phyloP scores from a whole-genome alignment of 495 filamentous ascomycete genomes.

The Trypethelium eluteriae region DNA sequence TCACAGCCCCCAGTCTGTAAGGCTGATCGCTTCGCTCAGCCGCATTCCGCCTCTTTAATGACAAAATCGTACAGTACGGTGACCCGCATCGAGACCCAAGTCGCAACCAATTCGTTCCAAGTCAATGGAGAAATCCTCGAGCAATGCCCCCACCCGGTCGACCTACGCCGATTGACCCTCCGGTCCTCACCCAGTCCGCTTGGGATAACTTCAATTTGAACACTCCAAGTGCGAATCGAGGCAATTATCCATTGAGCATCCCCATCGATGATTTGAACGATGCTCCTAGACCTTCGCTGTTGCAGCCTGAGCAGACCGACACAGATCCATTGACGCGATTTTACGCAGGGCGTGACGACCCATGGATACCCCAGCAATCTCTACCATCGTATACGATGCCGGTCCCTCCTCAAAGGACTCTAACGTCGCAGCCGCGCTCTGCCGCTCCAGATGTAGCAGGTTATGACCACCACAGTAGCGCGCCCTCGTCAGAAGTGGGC shows the following conservation, averaged over 20 bases:
- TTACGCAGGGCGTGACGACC: slow-evolving; percentile 9
- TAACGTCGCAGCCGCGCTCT: not conserved
- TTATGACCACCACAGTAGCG: slow-evolving; percentile 5
- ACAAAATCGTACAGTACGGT: slow-evolving; percentile 1
- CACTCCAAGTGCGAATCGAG: not conserved
- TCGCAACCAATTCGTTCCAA: not conserved
- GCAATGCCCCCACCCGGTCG: slow-evolving; percentile 8
- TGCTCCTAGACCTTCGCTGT: not conserved
- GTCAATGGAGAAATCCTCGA: not conserved
- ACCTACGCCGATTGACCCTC: slow-evolving; percentile 7
- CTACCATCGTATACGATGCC: not conserved
- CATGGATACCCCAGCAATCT: slow-evolving; percentile 7
- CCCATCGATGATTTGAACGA: slow-evolving; percentile 1
- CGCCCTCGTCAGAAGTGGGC: slow-evolving; percentile 6
- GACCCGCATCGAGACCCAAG: slow-evolving; percentile 5
- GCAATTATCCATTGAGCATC: not conserved
- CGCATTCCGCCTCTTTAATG: slow-evolving; percentile 2
- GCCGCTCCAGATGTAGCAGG: not conserved
- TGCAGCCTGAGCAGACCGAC: not conserved
- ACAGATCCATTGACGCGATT: slow-evolving; percentile 5
- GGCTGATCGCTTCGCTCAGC: not conserved
- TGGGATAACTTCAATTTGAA: not conserved
- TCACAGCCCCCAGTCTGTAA: slow-evolving; percentile 11
- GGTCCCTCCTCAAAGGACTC: not conserved
- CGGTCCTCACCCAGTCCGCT: not conserved